Evolutionary conservation across 2,329 filamentous ascomycete genomes (phyloP), one percentile per base, ranked within the genome.

Genomic region (Fusarium sp.): DNA sequence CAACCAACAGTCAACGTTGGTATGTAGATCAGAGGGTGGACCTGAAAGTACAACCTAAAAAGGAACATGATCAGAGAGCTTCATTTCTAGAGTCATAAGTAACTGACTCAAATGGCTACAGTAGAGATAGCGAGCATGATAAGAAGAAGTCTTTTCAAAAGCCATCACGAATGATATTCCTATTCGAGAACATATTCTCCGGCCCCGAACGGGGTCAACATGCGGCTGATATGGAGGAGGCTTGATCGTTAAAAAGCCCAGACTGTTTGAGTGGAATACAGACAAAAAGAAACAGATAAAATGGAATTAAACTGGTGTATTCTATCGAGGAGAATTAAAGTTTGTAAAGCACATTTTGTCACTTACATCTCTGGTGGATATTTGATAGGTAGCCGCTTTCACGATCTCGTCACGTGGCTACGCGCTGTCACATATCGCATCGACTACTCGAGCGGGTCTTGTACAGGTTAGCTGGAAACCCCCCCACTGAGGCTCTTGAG

Each of bases 361-460:
- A 48, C 58, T 30, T 12, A 20, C n/a, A 62, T 20, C 40, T 22
- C 11, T 58, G 32, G 52, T 40, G n/a, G 25, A 52, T 24, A n/a
- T 29, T 18, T 38, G 46, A 20, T 48, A 22, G 22, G 22, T 22
- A 48, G 46, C n/a, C 45, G 29, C 41, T 46, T 7, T 18, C 13
- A 45, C 22, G 49, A 25, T 48, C 57, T 51, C 38, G 47, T 77
- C 75, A 77, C 74, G 75, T 77, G 74, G 48, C 11, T 54, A 53
- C 52, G 65, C 69, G 68, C 69, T 71, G 72, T 75, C 75, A 68
- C 67, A 75, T 47, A 38, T 32, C 47, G 67, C 24, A 53, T 47
- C 45, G 45, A 8, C 41, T 16, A 24, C 10, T 16, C 13, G 10
- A 24, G n/a, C 58, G 52, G 47, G 32, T 40, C 46, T 51, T 45